Percentiles rank a stretch among this genome's conserved stretches.
Evolutionary conservation across 2,329 filamentous ascomycete species (phyloP).

Genomic region (Fusarium equiseti): DNA sequence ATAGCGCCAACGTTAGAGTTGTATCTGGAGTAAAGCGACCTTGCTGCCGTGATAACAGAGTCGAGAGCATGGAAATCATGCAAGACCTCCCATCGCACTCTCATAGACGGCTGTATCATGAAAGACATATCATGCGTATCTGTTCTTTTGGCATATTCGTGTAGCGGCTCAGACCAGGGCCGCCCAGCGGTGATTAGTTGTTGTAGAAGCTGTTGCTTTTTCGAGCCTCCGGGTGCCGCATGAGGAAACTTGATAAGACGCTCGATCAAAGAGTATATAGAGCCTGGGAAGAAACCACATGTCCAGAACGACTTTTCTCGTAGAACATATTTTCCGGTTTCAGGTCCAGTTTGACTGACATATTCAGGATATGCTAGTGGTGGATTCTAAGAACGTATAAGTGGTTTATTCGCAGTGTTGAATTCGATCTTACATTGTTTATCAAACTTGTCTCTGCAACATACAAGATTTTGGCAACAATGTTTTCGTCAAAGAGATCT

Average conservation of each 20-base stretch:
- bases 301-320: constrained; percentile 52
- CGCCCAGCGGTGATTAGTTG: constrained; percentile 40
- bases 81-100: constrained; percentile 61
- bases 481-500: constrained; percentile 39
- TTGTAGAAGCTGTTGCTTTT: constrained; percentile 40
- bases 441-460: constrained; percentile 22
- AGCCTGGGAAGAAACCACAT: constrained; percentile 56
- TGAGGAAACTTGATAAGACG: constrained; percentile 50
- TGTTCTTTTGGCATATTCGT: constrained; percentile 51
- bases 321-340: constrained; percentile 36
- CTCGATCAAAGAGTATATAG: constrained; percentile 52
- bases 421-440: constrained; percentile 14
- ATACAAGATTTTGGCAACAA: constrained; percentile 38
- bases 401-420: rapidly evolving
- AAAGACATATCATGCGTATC: constrained; percentile 68
- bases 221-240: constrained; percentile 20
- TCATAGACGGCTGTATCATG: constrained; percentile 63
- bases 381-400: constrained; percentile 25
- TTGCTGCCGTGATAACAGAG: constrained; percentile 58
- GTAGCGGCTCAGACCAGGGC: constrained; percentile 54
- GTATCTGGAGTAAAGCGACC: constrained; percentile 58
- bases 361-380: constrained; percentile 41
- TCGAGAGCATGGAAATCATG: constrained; percentile 54
- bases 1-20: constrained; percentile 59
- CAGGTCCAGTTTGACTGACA: constrained; percentile 33